These are phyloP conservation scores for Xylaria arbuscula DNA, from an alignment of 2,329 filamentous ascomycete genomes.

Conservation along the genomic window DNA sequence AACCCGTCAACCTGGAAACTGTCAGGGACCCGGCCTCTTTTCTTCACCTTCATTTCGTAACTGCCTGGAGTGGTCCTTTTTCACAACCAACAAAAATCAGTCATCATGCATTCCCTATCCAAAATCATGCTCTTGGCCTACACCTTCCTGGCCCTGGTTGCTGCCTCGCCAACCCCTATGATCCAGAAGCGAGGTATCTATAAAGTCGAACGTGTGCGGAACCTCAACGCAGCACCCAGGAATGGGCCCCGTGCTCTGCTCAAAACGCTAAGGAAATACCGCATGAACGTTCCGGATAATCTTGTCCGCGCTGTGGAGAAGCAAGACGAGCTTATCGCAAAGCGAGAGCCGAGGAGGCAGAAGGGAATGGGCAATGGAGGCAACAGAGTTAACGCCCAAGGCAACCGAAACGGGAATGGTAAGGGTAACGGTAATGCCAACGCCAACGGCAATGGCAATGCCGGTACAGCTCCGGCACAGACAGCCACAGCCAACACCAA, in stretches of 20 bases:
- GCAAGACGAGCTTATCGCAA: slow-evolving; percentile 46
- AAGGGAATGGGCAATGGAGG: slow-evolving; percentile 38
- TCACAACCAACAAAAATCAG: slow-evolving; percentile 8
- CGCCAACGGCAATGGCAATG: not conserved
- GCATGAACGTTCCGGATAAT: slow-evolving; percentile 48
- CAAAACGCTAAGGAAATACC: slow-evolving; percentile 50
- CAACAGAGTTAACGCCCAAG: slow-evolving; percentile 12
- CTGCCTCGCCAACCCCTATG: slow-evolving; percentile 43
- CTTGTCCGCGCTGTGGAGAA: slow-evolving; percentile 41
- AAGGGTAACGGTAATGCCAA: slow-evolving; percentile 17
- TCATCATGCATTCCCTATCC: slow-evolving; percentile 46
- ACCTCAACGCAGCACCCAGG: slow-evolving; percentile 46
- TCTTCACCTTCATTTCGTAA: slow-evolving; percentile 29
- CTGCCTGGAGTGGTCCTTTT: slow-evolving; percentile 47
- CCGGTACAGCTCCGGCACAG: slow-evolving; percentile 31
- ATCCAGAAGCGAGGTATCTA: slow-evolving; percentile 50
- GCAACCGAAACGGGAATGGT: slow-evolving; percentile 24
- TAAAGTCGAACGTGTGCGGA: slow-evolving; percentile 49
- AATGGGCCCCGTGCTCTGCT: slow-evolving; percentile 49
- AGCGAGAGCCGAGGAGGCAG: slow-evolving; percentile 42
- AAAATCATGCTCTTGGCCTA: slow-evolving; percentile 44
- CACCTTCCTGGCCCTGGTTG: slow-evolving; percentile 46
- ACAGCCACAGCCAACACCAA: slow-evolving; percentile 36
- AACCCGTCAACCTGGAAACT: not conserved
- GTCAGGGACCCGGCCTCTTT: not conserved